Evolutionary conservation across 768 basidiomycete species (phyloP).

Genomic region (Sutorius australiensis): DNA sequence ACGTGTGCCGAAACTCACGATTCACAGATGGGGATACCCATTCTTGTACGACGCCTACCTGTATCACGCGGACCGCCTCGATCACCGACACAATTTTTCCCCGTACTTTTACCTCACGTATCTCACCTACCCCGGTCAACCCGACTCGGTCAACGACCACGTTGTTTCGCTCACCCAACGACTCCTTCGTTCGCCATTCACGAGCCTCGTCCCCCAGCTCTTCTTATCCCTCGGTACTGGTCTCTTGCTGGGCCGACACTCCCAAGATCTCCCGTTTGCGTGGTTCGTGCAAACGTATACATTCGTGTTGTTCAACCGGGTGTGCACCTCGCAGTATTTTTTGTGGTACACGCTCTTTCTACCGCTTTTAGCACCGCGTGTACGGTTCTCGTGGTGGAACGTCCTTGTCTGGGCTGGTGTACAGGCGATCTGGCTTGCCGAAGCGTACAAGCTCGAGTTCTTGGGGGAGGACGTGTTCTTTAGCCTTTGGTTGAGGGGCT

Average conservation of each 20-base stretch:
- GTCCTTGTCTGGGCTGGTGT: slow-evolving; percentile 65
- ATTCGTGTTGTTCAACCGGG: slow-evolving; percentile 97
- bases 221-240: slow-evolving; percentile 67
- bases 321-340: slow-evolving; percentile 98
- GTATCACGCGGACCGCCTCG: slow-evolving; percentile 86
- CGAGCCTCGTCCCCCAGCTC: slow-evolving; percentile 84
- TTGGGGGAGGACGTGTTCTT: slow-evolving; percentile 70
- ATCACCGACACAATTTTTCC: slow-evolving; percentile 98
- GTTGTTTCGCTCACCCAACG: slow-evolving; percentile 36
- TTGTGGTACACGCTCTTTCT: slow-evolving; percentile 92
- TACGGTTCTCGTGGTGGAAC: slow-evolving; percentile 50
- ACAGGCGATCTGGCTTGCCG: slow-evolving; percentile 87
- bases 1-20: neutral
- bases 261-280: slow-evolving; percentile 64
- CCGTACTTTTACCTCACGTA: slow-evolving; percentile 97
- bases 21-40: slow-evolving; percentile 84
- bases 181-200: slow-evolving; percentile 66
- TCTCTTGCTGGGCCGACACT: slow-evolving; percentile 58
- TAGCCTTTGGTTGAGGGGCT: slow-evolving; percentile 72
- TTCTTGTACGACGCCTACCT: slow-evolving; percentile 91
- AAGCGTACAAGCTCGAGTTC: slow-evolving; percentile 90
- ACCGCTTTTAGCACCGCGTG: slow-evolving; percentile 70
- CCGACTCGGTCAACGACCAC: slow-evolving; percentile 12
- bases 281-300: slow-evolving; percentile 90
- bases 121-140: slow-evolving; percentile 62